Evolutionary conservation across 139 green algal species (phyloP), one percentile per base, ranked within the genome.

Genomic region (Chlamydomonas urium): DNA sequence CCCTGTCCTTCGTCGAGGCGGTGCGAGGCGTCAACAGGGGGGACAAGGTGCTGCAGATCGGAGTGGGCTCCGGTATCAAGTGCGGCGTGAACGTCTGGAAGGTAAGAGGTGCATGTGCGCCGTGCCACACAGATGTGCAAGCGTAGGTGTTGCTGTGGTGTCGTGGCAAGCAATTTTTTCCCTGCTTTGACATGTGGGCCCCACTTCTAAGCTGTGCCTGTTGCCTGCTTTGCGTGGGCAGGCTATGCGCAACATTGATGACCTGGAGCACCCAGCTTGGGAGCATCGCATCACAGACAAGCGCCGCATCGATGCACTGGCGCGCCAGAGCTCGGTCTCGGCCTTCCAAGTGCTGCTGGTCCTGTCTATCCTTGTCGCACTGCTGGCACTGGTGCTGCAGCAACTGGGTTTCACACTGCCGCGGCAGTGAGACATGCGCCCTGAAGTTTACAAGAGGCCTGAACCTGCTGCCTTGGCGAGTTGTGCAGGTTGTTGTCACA

Each of bases 21-120:
- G 47, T 81, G 66, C 65, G 77, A 19, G 85, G 85, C 2, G 78
- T 83, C 24, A 58, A 63, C 10, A 77, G 72, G 65, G 82, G 79
- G 8, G 74, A 90, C 61, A 69, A 57, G 19, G 53, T 87, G 36
- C 38, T 87, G 76, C 79, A 85, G 72, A 72, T 88, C 60, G 83
- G 83, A 23, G 83, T 88, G 5, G 83, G 83, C 48, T 75, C 47
- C 32, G 83, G 83, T 60, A 80, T 88, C 73, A 88, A 88, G 74
- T 83, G 76, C 33, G 82, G 79, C 17, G 79, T 85, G 31, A 79
- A 80, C 53, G 67, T 84, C 32, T 87, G 82, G 82, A 48, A 73
- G 78, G 78, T 80, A 26, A 38, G 17, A 47, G 29, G 61, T 69
- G 42, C 47, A 62, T 56, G 38, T 21, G 38, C 36, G 62, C n/a